Base-by-base conservation (phyloP, 208 protist species). In the Kentomonas sorsogonicus region DNA sequence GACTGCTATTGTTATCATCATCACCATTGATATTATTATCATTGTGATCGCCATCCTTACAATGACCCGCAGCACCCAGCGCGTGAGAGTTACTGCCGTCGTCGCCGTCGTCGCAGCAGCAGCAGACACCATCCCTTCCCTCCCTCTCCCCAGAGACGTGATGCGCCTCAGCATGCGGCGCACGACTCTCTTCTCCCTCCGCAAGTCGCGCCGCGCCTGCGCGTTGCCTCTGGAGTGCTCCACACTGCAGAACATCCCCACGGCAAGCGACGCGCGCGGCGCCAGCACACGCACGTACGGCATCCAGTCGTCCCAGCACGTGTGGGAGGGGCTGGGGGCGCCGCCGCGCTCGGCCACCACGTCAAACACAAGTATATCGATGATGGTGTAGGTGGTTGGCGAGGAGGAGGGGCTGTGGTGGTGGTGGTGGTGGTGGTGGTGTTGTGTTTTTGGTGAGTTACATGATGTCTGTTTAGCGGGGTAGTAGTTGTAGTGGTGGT, bases 191-290 rank as follows among this genome's bases (percentile, higher is more conserved):
- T 64, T 70, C 31, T 77, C 63, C 15, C 57, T 60, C 15, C 43
- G 52, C 7, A 94, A 51, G 26, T 88, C 74, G 3, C 60, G 34
- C 36, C 58, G 47, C 45, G 75, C 60, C 30, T 54, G 29, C 18
- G 7, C 33, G 40, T 95, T 95, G 7, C 72, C 57, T 26, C 18
- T 20, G 26, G 79, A 18, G 58, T 94, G 80, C 66, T 85, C 73
- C 2, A 95, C 38, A 43, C 73, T 77, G 65, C 88, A 95, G 46
- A 85, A 95, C 88, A 92, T 95, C 0, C 84, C 88, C 23, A 91
- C 77, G 51, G 72, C 77, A 64, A 88, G 92, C 16, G 67, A 66
- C 16, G 56, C 54, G 22, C 40, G 47, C 13, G 88, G 88, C 0
- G 71, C 65, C 3, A 91, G 65, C 20, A 10, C 27, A 16, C 53